These are phyloP conservation scores for Termitomyces sp. DNA, from an alignment of 768 basidiomycete genomes.

Conservation along the genomic window DNA sequence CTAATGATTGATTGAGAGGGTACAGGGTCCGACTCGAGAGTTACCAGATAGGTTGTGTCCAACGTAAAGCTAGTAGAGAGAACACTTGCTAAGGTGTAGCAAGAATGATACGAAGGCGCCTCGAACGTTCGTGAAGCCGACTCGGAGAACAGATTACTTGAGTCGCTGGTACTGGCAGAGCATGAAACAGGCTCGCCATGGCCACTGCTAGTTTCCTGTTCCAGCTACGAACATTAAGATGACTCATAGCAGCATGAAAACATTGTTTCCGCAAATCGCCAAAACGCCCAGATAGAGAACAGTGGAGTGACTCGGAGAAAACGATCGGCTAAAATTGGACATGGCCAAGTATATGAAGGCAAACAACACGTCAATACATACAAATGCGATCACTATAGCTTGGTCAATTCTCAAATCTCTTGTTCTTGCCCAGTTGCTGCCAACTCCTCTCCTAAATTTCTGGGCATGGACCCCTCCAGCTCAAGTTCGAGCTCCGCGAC, in stretches of 20 bases:
- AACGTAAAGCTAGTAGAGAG: too few species aligned
- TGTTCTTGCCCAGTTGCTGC: background rate
- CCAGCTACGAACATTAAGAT: background rate
- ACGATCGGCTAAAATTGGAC: background rate
- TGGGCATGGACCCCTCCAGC: background rate
- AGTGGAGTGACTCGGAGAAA: background rate
- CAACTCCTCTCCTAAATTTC: background rate
- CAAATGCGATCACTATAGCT: conserved; percentile 14
- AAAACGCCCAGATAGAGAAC: background rate
- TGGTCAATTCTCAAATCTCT: conserved; percentile 10
- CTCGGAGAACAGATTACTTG: background rate
- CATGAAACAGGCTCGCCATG: background rate
- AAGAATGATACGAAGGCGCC: too few species aligned
- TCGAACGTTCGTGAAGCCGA: background rate
- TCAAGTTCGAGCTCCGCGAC: background rate
- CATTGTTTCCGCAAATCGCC: background rate
- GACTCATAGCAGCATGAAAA: background rate
- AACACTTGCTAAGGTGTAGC: too few species aligned
- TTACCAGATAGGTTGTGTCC: too few species aligned
- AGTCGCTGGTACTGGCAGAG: background rate
- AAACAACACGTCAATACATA: conserved; percentile 38
- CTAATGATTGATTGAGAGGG: too few species aligned
- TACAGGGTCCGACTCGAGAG: too few species aligned
- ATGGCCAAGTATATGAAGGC: conserved; percentile 2
- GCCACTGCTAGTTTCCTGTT: background rate